Conservation (phyloP, 2,329 filamentous ascomycete genomes). For the Fusarium oxysporum region DNA sequence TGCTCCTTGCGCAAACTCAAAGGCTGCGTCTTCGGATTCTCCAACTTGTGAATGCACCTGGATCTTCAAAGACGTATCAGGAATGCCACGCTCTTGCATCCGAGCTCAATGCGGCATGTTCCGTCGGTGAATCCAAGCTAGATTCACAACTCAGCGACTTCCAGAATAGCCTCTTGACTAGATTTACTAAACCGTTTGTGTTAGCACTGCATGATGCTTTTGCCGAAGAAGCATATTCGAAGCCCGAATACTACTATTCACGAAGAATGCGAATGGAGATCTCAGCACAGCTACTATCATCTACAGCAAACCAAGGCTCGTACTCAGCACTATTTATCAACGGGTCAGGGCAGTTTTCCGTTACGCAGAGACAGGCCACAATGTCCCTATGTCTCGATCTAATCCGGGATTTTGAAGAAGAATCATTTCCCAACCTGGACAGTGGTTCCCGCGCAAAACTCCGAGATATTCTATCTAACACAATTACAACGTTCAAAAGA, state of each 20-base stretch:
- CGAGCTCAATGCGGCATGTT: not conserved
- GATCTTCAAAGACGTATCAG: not conserved
- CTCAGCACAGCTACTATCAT: not conserved
- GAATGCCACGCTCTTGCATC: not conserved
- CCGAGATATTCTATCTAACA: not conserved
- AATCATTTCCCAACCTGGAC: not conserved
- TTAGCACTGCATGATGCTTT: not conserved
- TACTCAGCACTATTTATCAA: not conserved
- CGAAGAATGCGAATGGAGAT: not conserved
- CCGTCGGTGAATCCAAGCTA: not conserved
- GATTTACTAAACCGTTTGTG: not conserved
- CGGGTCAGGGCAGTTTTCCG: not conserved
- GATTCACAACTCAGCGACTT: not conserved
- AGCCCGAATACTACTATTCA: not conserved
- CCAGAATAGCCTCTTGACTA: not conserved
- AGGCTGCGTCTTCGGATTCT: not conserved
- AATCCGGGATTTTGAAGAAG: not conserved
- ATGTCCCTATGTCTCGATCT: not conserved
- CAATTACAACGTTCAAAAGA: not conserved
- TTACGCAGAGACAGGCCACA: not conserved
- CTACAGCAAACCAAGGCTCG: rapidly evolving
- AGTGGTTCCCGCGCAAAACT: not conserved
- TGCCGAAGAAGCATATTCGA: not conserved
- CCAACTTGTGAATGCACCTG: not conserved
- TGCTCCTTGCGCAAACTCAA: not conserved